Conservation (phyloP, 2,329 filamentous ascomycete species). For the Myriosclerotinia scirpicola region DNA sequence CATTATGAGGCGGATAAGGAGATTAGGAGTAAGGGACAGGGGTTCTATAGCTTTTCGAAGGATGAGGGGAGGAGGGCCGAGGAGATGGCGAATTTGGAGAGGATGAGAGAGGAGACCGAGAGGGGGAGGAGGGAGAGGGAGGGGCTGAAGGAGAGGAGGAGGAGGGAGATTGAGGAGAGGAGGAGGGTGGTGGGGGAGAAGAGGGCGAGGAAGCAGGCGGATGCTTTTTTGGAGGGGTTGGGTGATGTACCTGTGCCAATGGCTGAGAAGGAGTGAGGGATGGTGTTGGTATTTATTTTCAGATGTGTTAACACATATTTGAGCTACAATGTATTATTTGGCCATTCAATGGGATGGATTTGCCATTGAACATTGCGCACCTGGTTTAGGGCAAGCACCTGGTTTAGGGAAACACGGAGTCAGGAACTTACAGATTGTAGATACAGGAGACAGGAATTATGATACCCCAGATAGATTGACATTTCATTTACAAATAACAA, state of each 20-base stretch:
- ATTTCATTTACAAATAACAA: no score
- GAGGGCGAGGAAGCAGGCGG: slow-evolving; percentile 66
- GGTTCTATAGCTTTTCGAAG: slow-evolving; percentile 85
- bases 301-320: background rate
- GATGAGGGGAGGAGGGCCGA: slow-evolving; percentile 62
- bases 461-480: no score
- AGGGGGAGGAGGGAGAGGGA: slow-evolving; percentile 52
- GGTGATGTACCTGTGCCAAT: slow-evolving; percentile 34
- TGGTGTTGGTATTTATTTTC: background rate
- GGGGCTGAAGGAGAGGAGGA: slow-evolving; percentile 58
- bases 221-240: slow-evolving; percentile 67
- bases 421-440: no score
- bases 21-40: slow-evolving; percentile 82
- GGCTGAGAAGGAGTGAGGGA: background rate
- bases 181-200: slow-evolving; percentile 47
- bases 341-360: background rate
- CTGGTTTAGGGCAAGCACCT: no score
- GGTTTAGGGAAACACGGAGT: no score
- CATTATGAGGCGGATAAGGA: slow-evolving; percentile 88
- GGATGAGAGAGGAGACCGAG: slow-evolving; percentile 65
- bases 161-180: slow-evolving; percentile 61
- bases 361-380: no score
- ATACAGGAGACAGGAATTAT: no score
- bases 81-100: slow-evolving; percentile 74
- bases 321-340: background rate